Base-by-base conservation (phyloP, 306 rosid genomes). In the Gastrolobium bilobum region DNA sequence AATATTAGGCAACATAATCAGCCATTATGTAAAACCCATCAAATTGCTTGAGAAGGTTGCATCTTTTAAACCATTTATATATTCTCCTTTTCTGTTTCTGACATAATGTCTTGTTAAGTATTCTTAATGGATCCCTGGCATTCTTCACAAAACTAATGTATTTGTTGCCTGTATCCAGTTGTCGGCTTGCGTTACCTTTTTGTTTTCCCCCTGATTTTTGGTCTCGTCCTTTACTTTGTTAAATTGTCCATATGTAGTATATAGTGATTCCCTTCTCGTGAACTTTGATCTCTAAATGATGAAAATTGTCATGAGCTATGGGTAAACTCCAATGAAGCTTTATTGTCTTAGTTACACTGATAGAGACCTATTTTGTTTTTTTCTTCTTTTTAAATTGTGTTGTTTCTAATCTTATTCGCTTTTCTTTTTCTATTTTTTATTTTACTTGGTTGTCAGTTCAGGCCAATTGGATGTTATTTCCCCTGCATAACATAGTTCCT, bases 301-400 rank as follows among this genome's bases (percentile, higher is more conserved):
- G 89, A 71, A 71, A 76, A 53, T 48, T 83, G 4, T 47, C 9
- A 2, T 72, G 26, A 53, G 83, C 87, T 61, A 80, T 4, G 87
- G 87, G 59, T 60, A 51, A 51, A 30, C 9, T 80, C 89, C 85
- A 0, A 37, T 83, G 89, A 86, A 52, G 87, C 89, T 77, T 86
- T 39, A 51, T 59, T 37, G 89, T 86, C 89, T 83, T 86, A 86
- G 89, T 86, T 83, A 86, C 87, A 86, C 89, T 83, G 87, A 86
- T 83, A 59, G 87, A 83, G 85, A 29, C 40, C 48, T 42, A 15
- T 39, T 39, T 0, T 73, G 37, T 3, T 59, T 48, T 15, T 4
- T 26, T n/a, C n/a, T 26, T 6, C 5, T 7, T 0, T 3, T 2
- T 15, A 20, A 10, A 52, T 1, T 47, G 39, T 11, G 5, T 29